Evolutionary conservation across 108 stramenopile species (phyloP).

Genomic region (Cyclotella kingstonii): DNA sequence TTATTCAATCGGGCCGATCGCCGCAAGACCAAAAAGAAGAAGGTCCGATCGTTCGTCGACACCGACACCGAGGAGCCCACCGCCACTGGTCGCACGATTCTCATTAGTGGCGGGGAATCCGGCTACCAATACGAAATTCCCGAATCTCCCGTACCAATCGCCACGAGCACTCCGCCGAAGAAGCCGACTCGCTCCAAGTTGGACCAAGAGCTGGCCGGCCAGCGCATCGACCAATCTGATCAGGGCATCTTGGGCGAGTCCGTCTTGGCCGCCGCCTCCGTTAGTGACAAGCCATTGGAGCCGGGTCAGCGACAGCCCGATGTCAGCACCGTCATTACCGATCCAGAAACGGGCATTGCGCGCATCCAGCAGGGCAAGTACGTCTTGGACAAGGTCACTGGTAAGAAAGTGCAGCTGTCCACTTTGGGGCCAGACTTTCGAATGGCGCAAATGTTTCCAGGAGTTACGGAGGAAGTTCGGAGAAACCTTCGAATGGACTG

Average conservation of each 20-base stretch:
- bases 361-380: slow-evolving; percentile 71
- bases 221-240: slow-evolving; percentile 36
- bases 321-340: slow-evolving; percentile 67
- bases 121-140: slow-evolving; percentile 22
- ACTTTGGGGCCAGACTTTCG: slow-evolving; percentile 70
- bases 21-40: slow-evolving; percentile 31
- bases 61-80: slow-evolving; percentile 6
- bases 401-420: slow-evolving; percentile 68
- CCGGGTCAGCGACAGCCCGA: slow-evolving; percentile 62
- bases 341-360: slow-evolving; percentile 82
- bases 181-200: slow-evolving; percentile 31
- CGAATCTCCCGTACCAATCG: slow-evolving; percentile 39
- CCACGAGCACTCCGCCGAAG: slow-evolving; percentile 8
- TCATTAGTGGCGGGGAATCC: slow-evolving; percentile 32
- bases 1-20: slow-evolving; percentile 29
- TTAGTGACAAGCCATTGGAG: slow-evolving; percentile 35
- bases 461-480: slow-evolving; percentile 65
- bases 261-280: slow-evolving; percentile 35
- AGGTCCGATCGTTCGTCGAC: slow-evolving; percentile 15
- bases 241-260: slow-evolving; percentile 35
- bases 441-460: slow-evolving; percentile 85
- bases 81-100: slow-evolving; percentile 3
- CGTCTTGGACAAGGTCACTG: slow-evolving; percentile 85
- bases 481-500: slow-evolving; percentile 63
- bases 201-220: slow-evolving; percentile 30